Evolutionary conservation across 2,329 filamentous ascomycete genomes (phyloP).

Genomic region (Diaporthe longicolla): DNA sequence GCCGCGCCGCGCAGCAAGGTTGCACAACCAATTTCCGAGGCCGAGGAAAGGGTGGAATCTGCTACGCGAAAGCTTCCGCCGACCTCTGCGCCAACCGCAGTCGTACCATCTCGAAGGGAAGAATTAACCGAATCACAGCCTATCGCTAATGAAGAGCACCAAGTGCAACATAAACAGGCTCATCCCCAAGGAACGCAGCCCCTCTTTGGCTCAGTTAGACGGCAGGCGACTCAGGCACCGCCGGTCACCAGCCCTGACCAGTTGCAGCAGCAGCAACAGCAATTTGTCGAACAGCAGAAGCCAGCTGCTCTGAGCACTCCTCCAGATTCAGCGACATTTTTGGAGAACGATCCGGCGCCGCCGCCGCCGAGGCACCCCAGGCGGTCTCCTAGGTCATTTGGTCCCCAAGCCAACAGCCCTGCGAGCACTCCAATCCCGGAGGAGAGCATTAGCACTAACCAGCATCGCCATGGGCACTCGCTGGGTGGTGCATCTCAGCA

Average conservation of each 20-base stretch:
- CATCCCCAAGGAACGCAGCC: constrained; percentile 40
- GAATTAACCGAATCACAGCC: background rate
- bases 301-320: constrained; percentile 52
- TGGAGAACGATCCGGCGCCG: constrained; percentile 52
- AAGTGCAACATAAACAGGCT: constrained; percentile 18
- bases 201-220: constrained; percentile 46
- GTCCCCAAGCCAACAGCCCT: constrained; percentile 16
- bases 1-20: constrained; percentile 45
- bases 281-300: constrained; percentile 49
- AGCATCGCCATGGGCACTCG: constrained; percentile 42
- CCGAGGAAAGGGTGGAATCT: constrained; percentile 55
- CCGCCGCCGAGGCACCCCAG: constrained; percentile 50
- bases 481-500: constrained; percentile 40
- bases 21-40: constrained; percentile 59
- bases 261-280: constrained; percentile 10
- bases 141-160: background rate
- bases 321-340: constrained; percentile 50
- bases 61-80: background rate
- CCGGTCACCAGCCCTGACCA: constrained; percentile 41
- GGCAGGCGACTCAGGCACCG: constrained; percentile 44
- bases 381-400: constrained; percentile 37
- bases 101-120: constrained; percentile 7
- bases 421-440: constrained; percentile 47
- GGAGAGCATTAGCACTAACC: constrained; percentile 45
- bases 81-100: background rate